These are phyloP conservation scores for Prunella vulgaris DNA, from an alignment of 257 asterid genomes.

Conservation along the genomic window DNA sequence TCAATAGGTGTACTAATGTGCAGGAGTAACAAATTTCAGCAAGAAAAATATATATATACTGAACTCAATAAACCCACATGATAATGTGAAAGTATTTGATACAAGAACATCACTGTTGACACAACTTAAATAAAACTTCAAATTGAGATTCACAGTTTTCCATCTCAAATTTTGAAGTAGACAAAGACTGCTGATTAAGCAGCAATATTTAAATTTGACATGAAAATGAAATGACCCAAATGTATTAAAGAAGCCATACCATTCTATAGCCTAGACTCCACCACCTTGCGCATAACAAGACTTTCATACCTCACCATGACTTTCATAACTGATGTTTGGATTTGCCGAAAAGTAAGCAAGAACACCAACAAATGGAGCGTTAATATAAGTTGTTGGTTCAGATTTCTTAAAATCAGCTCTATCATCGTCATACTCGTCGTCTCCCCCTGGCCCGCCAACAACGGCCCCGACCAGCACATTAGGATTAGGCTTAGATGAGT, in stretches of 20 bases:
- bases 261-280: constrained; percentile 45
- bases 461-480: constrained; percentile 78
- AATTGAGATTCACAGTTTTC: background rate
- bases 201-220: background rate
- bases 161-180: background rate
- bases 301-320: constrained; percentile 18
- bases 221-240: constrained; percentile 9
- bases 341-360: constrained; percentile 74
- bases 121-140: background rate
- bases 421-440: constrained; percentile 63
- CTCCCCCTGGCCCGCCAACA: constrained; percentile 91
- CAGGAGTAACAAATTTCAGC: too few relatives aligned
- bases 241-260: constrained; percentile 27
- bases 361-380: constrained; percentile 92
- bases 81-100: background rate
- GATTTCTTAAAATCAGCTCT: constrained; percentile 61
- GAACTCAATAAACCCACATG: background rate
- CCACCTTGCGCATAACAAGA: constrained; percentile 65
- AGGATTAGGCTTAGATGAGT: constrained; percentile 78
- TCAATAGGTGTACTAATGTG: background rate
- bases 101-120: background rate
- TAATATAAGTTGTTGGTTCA: constrained; percentile 91
- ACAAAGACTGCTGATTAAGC: background rate
- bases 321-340: constrained; percentile 37
- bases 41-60: background rate